A percentile compares a stretch with the other conserved stretches of the same genome.
Conservation (phyloP, 2,329 filamentous ascomycete genomes). For the Aureobasidium sp. region DNA sequence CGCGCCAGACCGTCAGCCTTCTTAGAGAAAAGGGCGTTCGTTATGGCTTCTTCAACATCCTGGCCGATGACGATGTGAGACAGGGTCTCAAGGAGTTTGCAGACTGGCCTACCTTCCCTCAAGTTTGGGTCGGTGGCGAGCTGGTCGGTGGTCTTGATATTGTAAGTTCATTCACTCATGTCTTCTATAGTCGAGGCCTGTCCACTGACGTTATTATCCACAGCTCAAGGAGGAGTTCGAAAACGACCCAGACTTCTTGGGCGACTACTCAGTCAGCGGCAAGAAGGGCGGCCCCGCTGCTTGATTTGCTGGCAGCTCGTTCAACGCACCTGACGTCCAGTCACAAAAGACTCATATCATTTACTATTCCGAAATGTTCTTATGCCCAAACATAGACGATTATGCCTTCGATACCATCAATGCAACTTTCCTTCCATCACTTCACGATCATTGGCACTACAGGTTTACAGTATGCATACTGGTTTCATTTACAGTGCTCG, state of each 20-base stretch:
- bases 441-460: neutral
- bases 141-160: constrained; percentile 92
- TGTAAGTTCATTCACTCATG: constrained; percentile 48
- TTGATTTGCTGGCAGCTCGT: neutral
- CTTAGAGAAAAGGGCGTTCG: constrained; percentile 84
- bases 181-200: neutral
- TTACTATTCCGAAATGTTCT: neutral
- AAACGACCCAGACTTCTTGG: constrained; percentile 74
- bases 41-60: constrained; percentile 98
- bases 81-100: constrained; percentile 94
- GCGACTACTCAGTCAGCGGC: constrained; percentile 51
- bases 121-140: constrained; percentile 86
- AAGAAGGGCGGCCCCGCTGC: constrained; percentile 23
- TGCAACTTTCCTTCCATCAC: neutral
- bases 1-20: constrained; percentile 76
- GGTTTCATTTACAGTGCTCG: neutral
- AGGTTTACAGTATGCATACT: neutral
- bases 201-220: neutral
- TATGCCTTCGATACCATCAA: constrained; percentile 11
- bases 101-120: constrained; percentile 98
- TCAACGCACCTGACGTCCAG: neutral
- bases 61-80: constrained; percentile 93
- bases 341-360: neutral
- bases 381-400: constrained; percentile 3
- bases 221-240: constrained; percentile 91